Percentiles rank a stretch among this genome's conserved stretches.
Evolutionary conservation across 2,329 filamentous ascomycete genomes (phyloP).

Genomic region (Pseudopyrenochaeta lycopersici): DNA sequence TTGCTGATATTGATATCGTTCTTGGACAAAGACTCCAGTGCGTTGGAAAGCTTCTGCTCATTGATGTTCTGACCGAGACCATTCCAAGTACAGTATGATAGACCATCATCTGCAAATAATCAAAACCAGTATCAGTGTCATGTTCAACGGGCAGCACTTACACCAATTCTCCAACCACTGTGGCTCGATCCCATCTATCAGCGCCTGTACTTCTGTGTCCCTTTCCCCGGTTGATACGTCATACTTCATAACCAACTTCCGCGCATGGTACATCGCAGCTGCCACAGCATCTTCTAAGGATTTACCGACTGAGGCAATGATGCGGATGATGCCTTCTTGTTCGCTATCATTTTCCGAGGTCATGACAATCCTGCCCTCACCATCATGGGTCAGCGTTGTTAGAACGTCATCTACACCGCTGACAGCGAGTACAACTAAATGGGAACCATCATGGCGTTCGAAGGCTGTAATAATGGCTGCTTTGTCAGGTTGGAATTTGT

Average conservation of each 20-base stretch:
- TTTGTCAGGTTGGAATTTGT: conserved; percentile 73
- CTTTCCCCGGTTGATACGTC: conserved; percentile 56
- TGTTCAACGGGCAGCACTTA: conserved; percentile 9
- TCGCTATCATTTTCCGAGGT: conserved; percentile 76
- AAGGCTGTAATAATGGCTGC: conserved; percentile 84
- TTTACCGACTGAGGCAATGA: conserved; percentile 76
- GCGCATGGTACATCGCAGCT: conserved; percentile 87
- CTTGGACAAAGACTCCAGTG: conserved; percentile 74
- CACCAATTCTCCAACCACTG: conserved; percentile 86
- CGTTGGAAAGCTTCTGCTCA: conserved; percentile 79
- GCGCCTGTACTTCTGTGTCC: conserved; percentile 57
- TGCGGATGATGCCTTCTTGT: conserved; percentile 62
- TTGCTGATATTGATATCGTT: conserved; percentile 80
- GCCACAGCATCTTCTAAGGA: conserved; percentile 79
- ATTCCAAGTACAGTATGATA: conserved; percentile 98
- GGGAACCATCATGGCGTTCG: conserved; percentile 73
- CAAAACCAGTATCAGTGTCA: background rate
- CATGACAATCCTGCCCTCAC: conserved; percentile 72
- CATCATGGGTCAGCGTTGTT: conserved; percentile 72
- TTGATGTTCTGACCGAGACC: conserved; percentile 84
- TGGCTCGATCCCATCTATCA: conserved; percentile 61
- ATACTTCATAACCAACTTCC: conserved; percentile 65
- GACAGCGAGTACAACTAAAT: conserved; percentile 80
- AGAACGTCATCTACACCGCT: conserved; percentile 77
- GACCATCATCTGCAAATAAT: conserved; percentile 68